Conservation (phyloP, 1,284 basidiomycete species). For the Xerocomus minutiporus region DNA sequence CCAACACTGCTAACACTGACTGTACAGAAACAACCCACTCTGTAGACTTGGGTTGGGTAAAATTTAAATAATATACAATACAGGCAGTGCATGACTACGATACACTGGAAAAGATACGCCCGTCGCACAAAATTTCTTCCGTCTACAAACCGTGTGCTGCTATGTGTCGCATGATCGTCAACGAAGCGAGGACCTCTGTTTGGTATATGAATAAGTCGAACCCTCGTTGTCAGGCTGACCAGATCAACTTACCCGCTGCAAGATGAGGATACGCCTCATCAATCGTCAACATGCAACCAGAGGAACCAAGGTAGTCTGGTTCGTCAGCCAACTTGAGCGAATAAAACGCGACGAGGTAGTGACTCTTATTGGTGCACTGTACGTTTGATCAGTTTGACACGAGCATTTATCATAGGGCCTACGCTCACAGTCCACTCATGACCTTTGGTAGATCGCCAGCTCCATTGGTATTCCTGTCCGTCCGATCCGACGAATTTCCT, state of each 20-base stretch:
- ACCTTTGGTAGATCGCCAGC: constrained; percentile 40
- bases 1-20: neutral
- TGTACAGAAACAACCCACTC: neutral
- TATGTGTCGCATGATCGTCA: constrained; percentile 66
- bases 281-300: constrained; percentile 58
- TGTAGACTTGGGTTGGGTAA: constrained; percentile 6
- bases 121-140: constrained; percentile 5
- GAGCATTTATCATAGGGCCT: neutral
- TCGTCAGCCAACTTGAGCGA: constrained; percentile 52
- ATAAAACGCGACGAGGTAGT: constrained; percentile 55
- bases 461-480: constrained; percentile 57
- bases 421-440: constrained; percentile 59
- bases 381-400: constrained; percentile 3
- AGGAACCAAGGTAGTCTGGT: constrained; percentile 49
- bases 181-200: constrained; percentile 55
- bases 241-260: constrained; percentile 41
- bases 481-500: constrained; percentile 56
- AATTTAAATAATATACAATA: constrained; percentile 8
- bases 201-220: constrained; percentile 3
- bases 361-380: constrained; percentile 51
- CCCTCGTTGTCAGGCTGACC: constrained; percentile 1
- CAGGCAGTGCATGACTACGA: constrained; percentile 10
- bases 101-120: constrained; percentile 9
- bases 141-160: constrained; percentile 42
- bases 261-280: constrained; percentile 55